These are phyloP conservation scores for Hsuehochloa calcarea DNA, from an alignment of 176 grass and related monocot species.

Conservation along the genomic window DNA sequence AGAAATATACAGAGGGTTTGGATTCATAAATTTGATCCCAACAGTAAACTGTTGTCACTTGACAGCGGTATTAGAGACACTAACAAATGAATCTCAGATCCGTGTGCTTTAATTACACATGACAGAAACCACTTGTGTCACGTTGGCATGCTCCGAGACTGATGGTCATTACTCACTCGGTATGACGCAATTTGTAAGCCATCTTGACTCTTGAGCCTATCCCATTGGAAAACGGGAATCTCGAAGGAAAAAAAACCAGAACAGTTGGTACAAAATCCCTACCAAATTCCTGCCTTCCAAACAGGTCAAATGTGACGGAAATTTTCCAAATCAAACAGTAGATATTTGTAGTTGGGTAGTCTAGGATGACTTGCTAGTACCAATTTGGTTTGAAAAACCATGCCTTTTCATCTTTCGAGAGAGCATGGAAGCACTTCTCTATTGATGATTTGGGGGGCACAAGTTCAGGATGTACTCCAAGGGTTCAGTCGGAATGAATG, in stretches of 20 bases:
- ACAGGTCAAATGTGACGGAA: no score
- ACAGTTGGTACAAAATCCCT: neutral
- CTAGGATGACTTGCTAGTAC: neutral
- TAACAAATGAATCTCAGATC: neutral
- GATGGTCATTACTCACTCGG: neutral
- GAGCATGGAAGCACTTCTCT: neutral
- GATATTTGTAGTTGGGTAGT: no score
- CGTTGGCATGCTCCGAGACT: neutral
- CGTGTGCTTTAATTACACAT: neutral
- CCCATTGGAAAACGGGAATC: neutral
- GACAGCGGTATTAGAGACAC: slow-evolving; percentile 1
- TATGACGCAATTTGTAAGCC: neutral
- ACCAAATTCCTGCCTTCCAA: neutral
- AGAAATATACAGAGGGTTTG: no score
- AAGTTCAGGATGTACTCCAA: neutral
- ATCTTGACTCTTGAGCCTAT: neutral
- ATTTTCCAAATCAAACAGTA: no score
- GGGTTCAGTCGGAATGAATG: no score
- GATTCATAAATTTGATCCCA: no score
- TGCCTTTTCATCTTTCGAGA: neutral
- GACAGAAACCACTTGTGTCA: slow-evolving; percentile 9
- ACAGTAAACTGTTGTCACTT: no score
- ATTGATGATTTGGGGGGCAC: neutral
- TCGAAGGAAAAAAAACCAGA: no score
- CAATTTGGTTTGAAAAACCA: neutral